Conservation (phyloP, 2,329 filamentous ascomycete species). For the Leptographium radiaticola region DNA sequence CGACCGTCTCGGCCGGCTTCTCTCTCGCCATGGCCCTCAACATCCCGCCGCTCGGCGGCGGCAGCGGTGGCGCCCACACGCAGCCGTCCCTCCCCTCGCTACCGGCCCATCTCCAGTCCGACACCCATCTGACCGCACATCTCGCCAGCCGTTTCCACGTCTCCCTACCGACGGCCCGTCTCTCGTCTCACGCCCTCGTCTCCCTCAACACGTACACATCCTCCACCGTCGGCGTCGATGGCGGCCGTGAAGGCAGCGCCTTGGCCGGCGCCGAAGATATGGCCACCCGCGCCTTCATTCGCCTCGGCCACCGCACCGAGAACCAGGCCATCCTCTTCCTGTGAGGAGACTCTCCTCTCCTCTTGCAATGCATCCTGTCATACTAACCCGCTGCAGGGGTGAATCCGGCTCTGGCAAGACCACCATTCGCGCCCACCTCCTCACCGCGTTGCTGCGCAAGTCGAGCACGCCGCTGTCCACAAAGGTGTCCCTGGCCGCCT, state of each 20-base stretch:
- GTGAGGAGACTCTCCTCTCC: constrained; percentile 43
- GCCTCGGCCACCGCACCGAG: constrained; percentile 77
- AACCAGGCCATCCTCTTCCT: constrained; percentile 89
- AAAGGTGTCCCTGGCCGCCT: constrained; percentile 85
- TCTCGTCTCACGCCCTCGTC: constrained; percentile 86
- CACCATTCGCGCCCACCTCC: constrained; percentile 76
- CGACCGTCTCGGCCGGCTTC: not conserved
- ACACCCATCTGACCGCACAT: constrained; percentile 62
- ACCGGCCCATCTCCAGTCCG: constrained; percentile 61
- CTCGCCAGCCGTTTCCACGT: constrained; percentile 86
- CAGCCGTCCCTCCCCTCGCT: constrained; percentile 82
- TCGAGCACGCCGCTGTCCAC: constrained; percentile 86
- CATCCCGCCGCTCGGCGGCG: constrained; percentile 31
- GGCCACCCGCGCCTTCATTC: constrained; percentile 71
- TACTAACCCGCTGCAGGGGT: constrained; percentile 43
- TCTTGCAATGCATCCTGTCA: not conserved
- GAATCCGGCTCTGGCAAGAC: constrained; percentile 96
- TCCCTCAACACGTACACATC: constrained; percentile 91
- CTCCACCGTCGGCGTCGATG: constrained; percentile 78
- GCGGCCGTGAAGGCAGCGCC: constrained; percentile 79
- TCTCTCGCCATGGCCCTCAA: constrained; percentile 43
- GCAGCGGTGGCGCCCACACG: constrained; percentile 50
- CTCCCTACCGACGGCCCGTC: constrained; percentile 69
- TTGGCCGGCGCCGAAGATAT: constrained; percentile 89
- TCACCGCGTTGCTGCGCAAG: constrained; percentile 75